A percentile compares a stretch with the other conserved stretches of the same genome.
Conservation (phyloP, 768 basidiomycete species). For the Suillus paluster region DNA sequence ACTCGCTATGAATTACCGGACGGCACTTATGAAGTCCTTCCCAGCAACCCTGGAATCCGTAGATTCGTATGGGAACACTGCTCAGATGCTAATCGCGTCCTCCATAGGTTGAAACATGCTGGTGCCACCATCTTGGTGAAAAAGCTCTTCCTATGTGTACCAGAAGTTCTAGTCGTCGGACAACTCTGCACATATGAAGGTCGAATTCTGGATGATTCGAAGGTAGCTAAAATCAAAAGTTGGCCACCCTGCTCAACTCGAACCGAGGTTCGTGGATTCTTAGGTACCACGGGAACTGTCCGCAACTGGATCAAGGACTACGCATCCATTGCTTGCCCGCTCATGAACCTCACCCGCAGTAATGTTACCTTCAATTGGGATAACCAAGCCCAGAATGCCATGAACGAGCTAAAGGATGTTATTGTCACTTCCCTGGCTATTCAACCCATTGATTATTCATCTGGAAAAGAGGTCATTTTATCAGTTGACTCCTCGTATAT, state of each 20-base stretch:
- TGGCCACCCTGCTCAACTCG: slow-evolving; percentile 32
- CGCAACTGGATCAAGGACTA: slow-evolving; percentile 36
- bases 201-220: slow-evolving; percentile 30
- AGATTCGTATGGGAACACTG: slow-evolving; percentile 32
- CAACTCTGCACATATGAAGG: slow-evolving; percentile 43
- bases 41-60: not conserved
- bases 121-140: slow-evolving; percentile 43
- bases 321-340: slow-evolving; percentile 25
- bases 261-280: slow-evolving; percentile 18
- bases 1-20: no score
- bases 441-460: no score
- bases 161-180: slow-evolving; percentile 39
- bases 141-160: slow-evolving; percentile 35
- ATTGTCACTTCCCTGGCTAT: slow-evolving; percentile 17
- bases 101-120: slow-evolving; percentile 30
- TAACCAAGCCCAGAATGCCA: not conserved
- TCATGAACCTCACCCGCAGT: slow-evolving; percentile 30
- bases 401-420: slow-evolving; percentile 22
- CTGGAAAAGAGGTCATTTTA: slow-evolving; percentile 12
- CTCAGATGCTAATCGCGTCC: slow-evolving; percentile 22
- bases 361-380: slow-evolving; percentile 24
- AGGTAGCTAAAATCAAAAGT: slow-evolving; percentile 28
- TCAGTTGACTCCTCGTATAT: slow-evolving; percentile 35
- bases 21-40: no score
- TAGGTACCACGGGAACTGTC: slow-evolving; percentile 16